These are phyloP conservation scores for Neovahlkampfia damariscottae DNA, from an alignment of 78 protist genomes.

Conservation along the genomic window DNA sequence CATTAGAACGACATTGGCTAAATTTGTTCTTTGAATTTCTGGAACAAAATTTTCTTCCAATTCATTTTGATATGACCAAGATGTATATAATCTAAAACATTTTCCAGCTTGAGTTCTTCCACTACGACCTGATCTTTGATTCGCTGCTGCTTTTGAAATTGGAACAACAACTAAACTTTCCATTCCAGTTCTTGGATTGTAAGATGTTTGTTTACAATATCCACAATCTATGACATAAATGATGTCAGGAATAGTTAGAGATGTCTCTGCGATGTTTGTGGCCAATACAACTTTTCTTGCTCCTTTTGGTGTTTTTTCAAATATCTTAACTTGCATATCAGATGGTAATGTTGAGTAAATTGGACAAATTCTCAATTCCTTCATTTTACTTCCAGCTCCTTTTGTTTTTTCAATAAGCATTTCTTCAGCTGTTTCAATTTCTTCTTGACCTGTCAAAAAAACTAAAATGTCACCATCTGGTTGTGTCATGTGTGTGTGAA, in stretches of 20 bases:
- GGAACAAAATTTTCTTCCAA: constrained; percentile 81
- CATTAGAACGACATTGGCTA: constrained; percentile 86
- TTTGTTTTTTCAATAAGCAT: constrained; percentile 47
- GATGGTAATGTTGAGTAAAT: constrained; percentile 94
- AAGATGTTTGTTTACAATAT: constrained; percentile 76
- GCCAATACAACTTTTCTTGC: constrained; percentile 95
- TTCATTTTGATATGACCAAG: constrained; percentile 81
- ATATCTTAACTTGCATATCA: constrained; percentile 80
- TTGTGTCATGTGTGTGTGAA: constrained; percentile 91
- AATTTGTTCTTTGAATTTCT: constrained; percentile 95
- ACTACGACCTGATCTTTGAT: constrained; percentile 93
- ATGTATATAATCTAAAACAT: constrained; percentile 89
- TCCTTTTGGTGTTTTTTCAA: constrained; percentile 85
- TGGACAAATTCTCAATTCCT: constrained; percentile 78
- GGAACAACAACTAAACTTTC: constrained; percentile 90
- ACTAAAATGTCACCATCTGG: constrained; percentile 79
- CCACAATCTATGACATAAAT: constrained; percentile 96
- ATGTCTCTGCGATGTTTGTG: constrained; percentile 97
- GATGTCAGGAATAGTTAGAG: constrained; percentile 93
- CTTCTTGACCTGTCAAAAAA: constrained; percentile 96
- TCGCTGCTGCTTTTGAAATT: constrained; percentile 72
- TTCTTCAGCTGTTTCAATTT: constrained; percentile 77
- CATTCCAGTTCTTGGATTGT: constrained; percentile 85
- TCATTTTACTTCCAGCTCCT: constrained; percentile 68
- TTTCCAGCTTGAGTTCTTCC: constrained; percentile 95